Evolutionary conservation across 805 yeast species (phyloP).

Genomic region (Lipomyces starkeyi): DNA sequence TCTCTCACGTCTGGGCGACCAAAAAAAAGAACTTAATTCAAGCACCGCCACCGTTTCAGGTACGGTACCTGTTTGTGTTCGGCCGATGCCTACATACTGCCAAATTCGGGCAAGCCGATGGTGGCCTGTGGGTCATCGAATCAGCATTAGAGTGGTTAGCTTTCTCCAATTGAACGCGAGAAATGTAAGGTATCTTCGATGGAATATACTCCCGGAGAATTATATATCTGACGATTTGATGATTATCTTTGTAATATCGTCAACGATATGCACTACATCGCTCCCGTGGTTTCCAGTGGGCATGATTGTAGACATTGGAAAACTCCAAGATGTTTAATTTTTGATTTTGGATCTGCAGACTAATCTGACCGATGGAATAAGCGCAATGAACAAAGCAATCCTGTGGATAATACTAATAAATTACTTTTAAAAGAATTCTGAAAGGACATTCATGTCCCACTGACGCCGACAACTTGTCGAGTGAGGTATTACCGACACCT

Average conservation of each 20-base stretch:
- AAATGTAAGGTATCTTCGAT: not conserved
- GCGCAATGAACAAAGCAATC: not conserved
- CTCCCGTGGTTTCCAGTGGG: no score
- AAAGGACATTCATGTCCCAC: not conserved
- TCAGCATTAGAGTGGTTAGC: not conserved
- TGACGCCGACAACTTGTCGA: not conserved
- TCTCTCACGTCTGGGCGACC: not conserved
- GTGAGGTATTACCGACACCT: not conserved
- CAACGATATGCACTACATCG: no score
- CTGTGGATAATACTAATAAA: no score
- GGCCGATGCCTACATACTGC: no score
- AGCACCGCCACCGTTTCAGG: not conserved
- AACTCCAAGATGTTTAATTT: no score
- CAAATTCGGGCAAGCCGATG: not conserved
- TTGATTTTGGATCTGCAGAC: not conserved
- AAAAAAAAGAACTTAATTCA: no score
- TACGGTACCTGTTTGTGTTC: not conserved
- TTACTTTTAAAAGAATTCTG: no score
- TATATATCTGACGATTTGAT: no score
- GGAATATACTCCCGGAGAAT: not conserved
- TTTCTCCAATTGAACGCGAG: not conserved
- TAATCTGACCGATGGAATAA: not conserved
- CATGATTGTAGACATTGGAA: no score
- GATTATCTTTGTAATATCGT: no score
- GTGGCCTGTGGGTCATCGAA: conserved; percentile 2